Conservation (phyloP, 768 basidiomycete species). For the Termitomyces sp. region DNA sequence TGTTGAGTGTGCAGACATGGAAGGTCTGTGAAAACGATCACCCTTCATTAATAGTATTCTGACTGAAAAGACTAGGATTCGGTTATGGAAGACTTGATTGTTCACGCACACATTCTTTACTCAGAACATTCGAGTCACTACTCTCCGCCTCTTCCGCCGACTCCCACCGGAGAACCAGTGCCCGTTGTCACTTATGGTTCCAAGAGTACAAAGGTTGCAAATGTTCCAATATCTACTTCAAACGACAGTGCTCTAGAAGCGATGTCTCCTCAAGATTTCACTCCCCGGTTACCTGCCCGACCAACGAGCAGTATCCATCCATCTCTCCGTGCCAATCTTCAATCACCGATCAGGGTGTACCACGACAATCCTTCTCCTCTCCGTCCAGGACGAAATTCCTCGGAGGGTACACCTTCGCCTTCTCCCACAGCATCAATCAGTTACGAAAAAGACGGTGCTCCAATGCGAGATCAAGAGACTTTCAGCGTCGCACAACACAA, state of each 20-base stretch:
- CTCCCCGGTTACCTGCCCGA: conserved; percentile 62
- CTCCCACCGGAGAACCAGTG: conserved; percentile 59
- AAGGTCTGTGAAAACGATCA: conserved; percentile 46
- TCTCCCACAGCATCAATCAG: conserved; percentile 22
- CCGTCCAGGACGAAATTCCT: conserved; percentile 12
- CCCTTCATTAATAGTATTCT: background rate
- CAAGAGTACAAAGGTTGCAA: conserved; percentile 60
- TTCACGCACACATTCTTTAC: conserved; percentile 60
- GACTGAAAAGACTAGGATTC: conserved; percentile 26
- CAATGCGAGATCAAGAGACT: conserved; percentile 7
- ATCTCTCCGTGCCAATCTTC: conserved; percentile 51
- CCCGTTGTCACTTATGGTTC: conserved; percentile 63
- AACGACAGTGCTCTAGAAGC: conserved; percentile 8
- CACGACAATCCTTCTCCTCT: conserved; percentile 20
- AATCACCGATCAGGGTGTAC: conserved; percentile 40
- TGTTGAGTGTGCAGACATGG: conserved; percentile 65
- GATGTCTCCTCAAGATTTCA: conserved; percentile 57
- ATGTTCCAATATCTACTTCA: conserved; percentile 31
- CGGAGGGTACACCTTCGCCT: conserved; percentile 24
- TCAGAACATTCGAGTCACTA: conserved; percentile 44
- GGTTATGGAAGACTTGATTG: conserved; percentile 84
- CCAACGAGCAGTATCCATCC: conserved; percentile 78
- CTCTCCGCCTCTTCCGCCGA: conserved; percentile 71
- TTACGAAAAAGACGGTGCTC: conserved; percentile 18
- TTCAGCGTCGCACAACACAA: background rate